Evolutionary conservation across 2,329 filamentous ascomycete species (phyloP).

Genomic region (Sphaerostilbella broomeana): DNA sequence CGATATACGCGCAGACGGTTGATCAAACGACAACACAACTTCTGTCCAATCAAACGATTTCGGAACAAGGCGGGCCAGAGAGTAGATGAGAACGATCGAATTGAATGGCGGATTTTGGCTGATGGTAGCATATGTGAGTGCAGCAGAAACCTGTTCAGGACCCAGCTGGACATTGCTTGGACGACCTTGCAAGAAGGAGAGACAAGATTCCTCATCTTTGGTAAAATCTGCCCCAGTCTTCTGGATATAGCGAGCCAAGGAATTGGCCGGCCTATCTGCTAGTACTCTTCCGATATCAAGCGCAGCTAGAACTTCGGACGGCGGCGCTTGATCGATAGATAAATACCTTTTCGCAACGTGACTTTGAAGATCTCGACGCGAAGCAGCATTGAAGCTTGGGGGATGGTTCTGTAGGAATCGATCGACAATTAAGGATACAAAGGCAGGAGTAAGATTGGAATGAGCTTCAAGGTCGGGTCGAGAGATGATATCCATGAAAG

Average conservation of each 20-base stretch:
- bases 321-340: constrained; percentile 55
- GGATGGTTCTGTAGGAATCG: constrained; percentile 82
- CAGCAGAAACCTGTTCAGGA: constrained; percentile 76
- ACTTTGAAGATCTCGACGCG: constrained; percentile 61
- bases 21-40: constrained; percentile 74
- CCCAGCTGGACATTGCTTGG: constrained; percentile 55
- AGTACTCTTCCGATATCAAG: constrained; percentile 63
- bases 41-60: constrained; percentile 62
- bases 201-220: constrained; percentile 62
- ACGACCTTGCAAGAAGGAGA: constrained; percentile 46
- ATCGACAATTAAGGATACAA: constrained; percentile 75
- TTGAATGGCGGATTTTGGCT: constrained; percentile 50
- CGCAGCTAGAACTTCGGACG: constrained; percentile 62
- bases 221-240: constrained; percentile 69
- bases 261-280: constrained; percentile 49
- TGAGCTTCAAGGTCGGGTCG: constrained; percentile 56
- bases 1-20: constrained; percentile 67
- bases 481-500: constrained; percentile 71
- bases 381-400: constrained; percentile 73
- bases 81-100: constrained; percentile 51
- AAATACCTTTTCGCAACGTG: constrained; percentile 64
- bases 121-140: constrained; percentile 61
- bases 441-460: constrained; percentile 58
- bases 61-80: constrained; percentile 55
- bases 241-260: constrained; percentile 62